phyloP scores from a whole-genome alignment of 306 rosid genomes.

The Notholithocarpus densiflorus region DNA sequence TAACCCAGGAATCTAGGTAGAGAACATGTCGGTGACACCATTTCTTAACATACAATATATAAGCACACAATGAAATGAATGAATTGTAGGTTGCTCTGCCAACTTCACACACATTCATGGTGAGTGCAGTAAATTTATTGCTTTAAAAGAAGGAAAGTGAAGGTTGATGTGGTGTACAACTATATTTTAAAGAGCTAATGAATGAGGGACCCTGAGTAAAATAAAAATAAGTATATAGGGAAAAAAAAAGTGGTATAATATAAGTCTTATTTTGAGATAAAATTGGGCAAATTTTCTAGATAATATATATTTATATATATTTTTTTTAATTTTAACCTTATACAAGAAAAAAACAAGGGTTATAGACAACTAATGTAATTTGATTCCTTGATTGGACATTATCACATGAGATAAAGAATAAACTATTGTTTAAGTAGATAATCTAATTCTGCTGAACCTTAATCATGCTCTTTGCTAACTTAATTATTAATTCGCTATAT shows the following conservation, averaged over 20 bases:
- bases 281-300: no score
- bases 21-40: no score
- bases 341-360: no score
- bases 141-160: not conserved
- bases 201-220: not conserved
- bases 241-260: no score
- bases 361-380: not conserved
- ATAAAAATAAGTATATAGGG: no score
- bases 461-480: not conserved
- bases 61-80: no score
- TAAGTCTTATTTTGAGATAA: no score
- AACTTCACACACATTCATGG: not conserved
- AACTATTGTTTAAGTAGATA: not conserved
- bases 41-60: no score
- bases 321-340: no score
- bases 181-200: not conserved
- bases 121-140: not conserved
- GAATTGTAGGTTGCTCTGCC: not conserved
- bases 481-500: not conserved
- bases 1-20: no score
- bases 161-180: not conserved
- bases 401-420: not conserved
- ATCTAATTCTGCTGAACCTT: no score
- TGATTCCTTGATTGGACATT: not conserved
- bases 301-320: no score